Base-by-base conservation (phyloP, 2,329 filamentous ascomycete species). In the Cryphonectria nitschkei region DNA sequence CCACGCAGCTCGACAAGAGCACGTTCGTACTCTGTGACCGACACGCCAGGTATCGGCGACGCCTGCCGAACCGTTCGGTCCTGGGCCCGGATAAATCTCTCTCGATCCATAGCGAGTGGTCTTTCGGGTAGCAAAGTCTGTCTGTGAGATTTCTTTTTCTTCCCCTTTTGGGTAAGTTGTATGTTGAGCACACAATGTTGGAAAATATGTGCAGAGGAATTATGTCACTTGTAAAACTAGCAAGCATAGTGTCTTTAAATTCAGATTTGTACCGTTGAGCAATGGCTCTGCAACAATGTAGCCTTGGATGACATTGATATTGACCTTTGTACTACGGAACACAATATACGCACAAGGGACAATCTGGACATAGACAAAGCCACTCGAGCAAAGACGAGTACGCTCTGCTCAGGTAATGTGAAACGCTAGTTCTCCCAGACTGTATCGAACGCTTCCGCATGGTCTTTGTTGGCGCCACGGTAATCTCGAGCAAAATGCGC, bases 1-100 rank as follows among this genome's bases (percentile, higher is more conserved):
- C 9, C 65, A 16, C 19, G 50, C 3, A 72, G 14, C 46, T 72
- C 70, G 8, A 52, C 39, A 26, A 68, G 14, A 2, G 68, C 68
- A 2, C 65, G 64, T 63, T 67, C 60, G 52, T 70, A 70, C 26
- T 63, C 43, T 0, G 63, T 69, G 39, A 66, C 67, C 16, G 26
- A 26, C 43, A 26, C 9, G 39, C 26, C 39, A n/a, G 37, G 68
- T 11, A 39, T n/a, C 16, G 8, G 41, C 14, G 37, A 32, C 5
- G 32, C 39, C 16, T 29, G 37, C 37, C 37, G 13, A 4, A 34
- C 13, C 26, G 41, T 46, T 46, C 11, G 41, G 26, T 70, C 61
- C 34, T 68, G 60, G 2, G 60, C 22, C 1, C 61, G 58, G 14
- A 70, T 54, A 26, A 71, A 72, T 0, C 70, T 65, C 16, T 70